phyloP scores from a whole-genome alignment of 2,329 filamentous ascomycete species.

The Thelonectria blattea region DNA sequence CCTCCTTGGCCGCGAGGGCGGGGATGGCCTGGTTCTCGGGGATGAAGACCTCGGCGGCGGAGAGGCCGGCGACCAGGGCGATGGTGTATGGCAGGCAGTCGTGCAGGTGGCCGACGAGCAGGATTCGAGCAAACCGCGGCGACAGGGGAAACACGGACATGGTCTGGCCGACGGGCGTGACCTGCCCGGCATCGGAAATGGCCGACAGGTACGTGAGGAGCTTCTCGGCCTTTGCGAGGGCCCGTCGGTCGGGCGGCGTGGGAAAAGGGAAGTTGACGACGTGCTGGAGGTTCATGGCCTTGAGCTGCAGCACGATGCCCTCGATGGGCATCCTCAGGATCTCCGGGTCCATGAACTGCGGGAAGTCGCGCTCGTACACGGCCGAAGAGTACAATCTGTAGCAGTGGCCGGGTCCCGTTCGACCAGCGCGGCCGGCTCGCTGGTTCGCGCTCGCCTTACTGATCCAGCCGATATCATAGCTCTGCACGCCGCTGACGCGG shows the following conservation, averaged over 20 bases:
- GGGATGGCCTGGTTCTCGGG: conserved; percentile 79
- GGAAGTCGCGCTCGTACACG: conserved; percentile 88
- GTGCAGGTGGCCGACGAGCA: conserved; percentile 85
- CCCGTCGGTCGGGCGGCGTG: conserved; percentile 80
- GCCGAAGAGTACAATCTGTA: conserved; percentile 95
- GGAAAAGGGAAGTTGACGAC: conserved; percentile 96
- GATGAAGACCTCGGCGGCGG: conserved; percentile 86
- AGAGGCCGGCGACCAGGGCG: conserved; percentile 85
- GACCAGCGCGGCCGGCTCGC: conserved; percentile 88
- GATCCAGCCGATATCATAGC: conserved; percentile 94
- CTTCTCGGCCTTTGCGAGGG: conserved; percentile 82
- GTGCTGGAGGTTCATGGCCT: conserved; percentile 89
- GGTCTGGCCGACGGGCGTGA: conserved; percentile 79
- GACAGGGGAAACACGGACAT: conserved; percentile 90
- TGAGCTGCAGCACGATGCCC: conserved; percentile 89
- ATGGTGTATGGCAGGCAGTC: conserved; percentile 85
- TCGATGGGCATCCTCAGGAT: conserved; percentile 91
- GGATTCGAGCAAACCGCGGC: conserved; percentile 87
- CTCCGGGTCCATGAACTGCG: conserved; percentile 85
- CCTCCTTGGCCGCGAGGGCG: conserved; percentile 53
- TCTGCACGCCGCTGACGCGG: conserved; percentile 87
- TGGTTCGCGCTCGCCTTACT: conserved; percentile 96
- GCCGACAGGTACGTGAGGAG: conserved; percentile 86
- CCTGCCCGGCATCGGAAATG: conserved; percentile 71
- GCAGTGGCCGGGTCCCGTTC: conserved; percentile 95